Conservation (phyloP, 2,329 filamentous ascomycete genomes). For the Exophiala sp. region DNA sequence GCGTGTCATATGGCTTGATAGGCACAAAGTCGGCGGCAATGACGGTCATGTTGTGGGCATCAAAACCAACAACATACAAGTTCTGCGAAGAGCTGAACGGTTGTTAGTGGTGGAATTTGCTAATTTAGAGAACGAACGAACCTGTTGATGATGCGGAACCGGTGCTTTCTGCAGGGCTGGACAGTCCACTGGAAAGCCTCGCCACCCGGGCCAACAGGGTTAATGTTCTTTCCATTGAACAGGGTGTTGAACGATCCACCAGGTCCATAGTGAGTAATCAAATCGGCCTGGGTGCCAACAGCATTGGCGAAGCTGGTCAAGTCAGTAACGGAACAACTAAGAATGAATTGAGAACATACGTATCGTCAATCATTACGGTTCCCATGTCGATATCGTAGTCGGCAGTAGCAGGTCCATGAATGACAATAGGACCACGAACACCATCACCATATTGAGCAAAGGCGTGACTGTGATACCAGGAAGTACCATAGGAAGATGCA, state of each 20-base stretch:
- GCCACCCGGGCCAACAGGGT: constrained; percentile 19
- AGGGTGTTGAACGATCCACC: constrained; percentile 26
- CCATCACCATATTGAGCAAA: constrained; percentile 33
- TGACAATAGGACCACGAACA: constrained; percentile 28
- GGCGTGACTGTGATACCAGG: constrained; percentile 62
- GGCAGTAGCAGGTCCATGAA: constrained; percentile 28
- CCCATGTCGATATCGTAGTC: constrained; percentile 28
- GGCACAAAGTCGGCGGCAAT: constrained; percentile 26
- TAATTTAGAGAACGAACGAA: not conserved
- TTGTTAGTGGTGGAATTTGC: not conserved
- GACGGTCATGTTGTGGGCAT: constrained; percentile 56
- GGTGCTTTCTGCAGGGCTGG: constrained; percentile 32
- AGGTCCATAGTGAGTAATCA: constrained; percentile 25
- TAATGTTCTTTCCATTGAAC: constrained; percentile 28
- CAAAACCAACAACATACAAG: constrained; percentile 50
- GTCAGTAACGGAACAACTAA: not conserved
- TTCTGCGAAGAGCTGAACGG: constrained; percentile 44
- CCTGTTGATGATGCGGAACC: constrained; percentile 37
- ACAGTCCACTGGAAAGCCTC: constrained; percentile 26
- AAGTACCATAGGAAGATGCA: constrained; percentile 52
- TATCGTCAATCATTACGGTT: constrained; percentile 28
- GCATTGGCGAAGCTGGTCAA: constrained; percentile 30
- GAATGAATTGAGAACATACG: constrained; percentile 5
- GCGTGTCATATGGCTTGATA: constrained; percentile 30
- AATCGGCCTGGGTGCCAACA: constrained; percentile 14